A percentile compares a stretch with the other conserved stretches of the same genome.
phyloP scores from a whole-genome alignment of 768 basidiomycete genomes.

The Termitomyces sp. region DNA sequence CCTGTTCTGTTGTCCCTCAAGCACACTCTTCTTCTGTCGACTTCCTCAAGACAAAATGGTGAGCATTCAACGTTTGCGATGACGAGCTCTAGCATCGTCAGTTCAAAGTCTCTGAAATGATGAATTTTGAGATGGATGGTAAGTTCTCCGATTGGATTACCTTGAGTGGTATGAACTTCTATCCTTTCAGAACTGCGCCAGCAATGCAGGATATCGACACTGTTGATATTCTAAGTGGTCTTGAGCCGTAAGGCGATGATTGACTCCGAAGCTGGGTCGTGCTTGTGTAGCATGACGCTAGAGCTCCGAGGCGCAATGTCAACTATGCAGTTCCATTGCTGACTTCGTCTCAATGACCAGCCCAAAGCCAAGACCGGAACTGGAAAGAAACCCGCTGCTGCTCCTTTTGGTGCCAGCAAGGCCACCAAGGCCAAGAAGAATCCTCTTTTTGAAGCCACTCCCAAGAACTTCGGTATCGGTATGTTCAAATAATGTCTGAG shows the following conservation, averaged over 20 bases:
- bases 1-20: neutral
- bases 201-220: constrained; percentile 9
- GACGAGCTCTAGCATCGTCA: constrained; percentile 35
- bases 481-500: constrained; percentile 16
- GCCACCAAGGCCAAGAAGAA: constrained; percentile 78
- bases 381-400: constrained; percentile 81
- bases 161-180: constrained; percentile 8
- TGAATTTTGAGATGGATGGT: constrained; percentile 45
- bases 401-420: constrained; percentile 80
- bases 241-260: constrained; percentile 39
- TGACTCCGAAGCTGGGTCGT: constrained; percentile 33
- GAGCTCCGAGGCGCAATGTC: constrained; percentile 50
- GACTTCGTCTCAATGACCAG: constrained; percentile 91
- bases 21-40: constrained; percentile 3
- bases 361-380: constrained; percentile 68
- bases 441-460: constrained; percentile 87
- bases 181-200: constrained; percentile 19
- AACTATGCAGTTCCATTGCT: constrained; percentile 30
- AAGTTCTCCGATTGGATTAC: constrained; percentile 37
- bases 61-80: constrained; percentile 27
- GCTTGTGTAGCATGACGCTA: constrained; percentile 34
- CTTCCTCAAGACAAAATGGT: constrained; percentile 54
- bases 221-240: constrained; percentile 16
- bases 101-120: constrained; percentile 27
- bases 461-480: constrained; percentile 98